Evolutionary conservation across 257 asterid species (phyloP), one percentile per base, ranked within the genome.

Genomic region (Salvia hispanica): DNA sequence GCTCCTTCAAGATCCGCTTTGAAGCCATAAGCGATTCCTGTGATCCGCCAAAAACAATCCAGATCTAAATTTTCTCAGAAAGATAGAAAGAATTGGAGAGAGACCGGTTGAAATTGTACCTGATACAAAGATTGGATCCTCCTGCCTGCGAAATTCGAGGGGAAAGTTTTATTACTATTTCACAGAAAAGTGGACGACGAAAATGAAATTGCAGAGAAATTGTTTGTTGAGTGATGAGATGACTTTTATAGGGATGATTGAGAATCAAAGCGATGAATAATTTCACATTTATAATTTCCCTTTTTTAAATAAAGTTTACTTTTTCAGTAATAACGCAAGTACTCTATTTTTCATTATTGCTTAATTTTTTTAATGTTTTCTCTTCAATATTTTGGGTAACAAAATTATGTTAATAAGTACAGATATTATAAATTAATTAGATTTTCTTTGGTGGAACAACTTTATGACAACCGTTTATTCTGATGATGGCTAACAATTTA

Each of bases 1-100:
- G 97, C 90, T 90, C 96, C 92, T 86, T 89, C 88, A 85, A 78
- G 84, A 90, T 85, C 85, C 97, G 95, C 85, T 81, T 90, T 12
- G 97, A 87, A 76, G 95, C 95, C 95, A 90, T 90, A 39, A 73
- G 66, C 88, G 72, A 66, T 74, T 80, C 80, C 85, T 85, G 47
- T 53, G 45, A 72, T 71, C 64, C 58, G 48, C 64, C 69, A 65
- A 61, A 68, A 58, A 55, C 3, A 66, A 63, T 0, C 56, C 68
- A 80, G 84, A 80, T 82, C 89, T 71, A 69, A 33, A 43, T 34
- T 66, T 12, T 56, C 44, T n/a, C 47, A 50, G 51, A 25, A 25
- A 70, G 55, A 39, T 25, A 25, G 31, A 25, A 58, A 14, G 7
- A 59, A 50, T 25, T 25, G 15, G 43, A 64, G 7, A 2, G 48